phyloP scores from a whole-genome alignment of 2,329 filamentous ascomycete species.

The Didymella segeticola region DNA sequence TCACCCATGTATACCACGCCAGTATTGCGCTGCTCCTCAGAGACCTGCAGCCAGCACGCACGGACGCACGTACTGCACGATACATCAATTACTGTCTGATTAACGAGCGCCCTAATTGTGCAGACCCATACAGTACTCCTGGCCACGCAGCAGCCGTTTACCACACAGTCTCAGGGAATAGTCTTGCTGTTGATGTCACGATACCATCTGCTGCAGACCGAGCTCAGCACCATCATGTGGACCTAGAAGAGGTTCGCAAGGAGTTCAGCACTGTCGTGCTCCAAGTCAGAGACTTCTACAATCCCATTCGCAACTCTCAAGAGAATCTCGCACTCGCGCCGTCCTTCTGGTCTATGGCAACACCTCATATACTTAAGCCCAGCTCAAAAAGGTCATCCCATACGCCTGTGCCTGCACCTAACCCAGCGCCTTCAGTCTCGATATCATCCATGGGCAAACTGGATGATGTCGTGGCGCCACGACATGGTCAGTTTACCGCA shows the following conservation, averaged over 20 bases:
- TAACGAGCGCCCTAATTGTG: conserved; percentile 18
- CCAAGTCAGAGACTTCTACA: background rate
- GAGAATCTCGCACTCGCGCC: background rate
- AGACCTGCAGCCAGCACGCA: conserved; percentile 5
- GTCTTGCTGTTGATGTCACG: conserved; percentile 15
- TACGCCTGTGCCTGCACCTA: conserved; percentile 14
- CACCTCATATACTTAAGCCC: background rate
- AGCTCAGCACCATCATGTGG: background rate
- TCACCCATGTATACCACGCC: conserved; percentile 23
- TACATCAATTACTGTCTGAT: conserved; percentile 19
- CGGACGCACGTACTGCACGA: background rate
- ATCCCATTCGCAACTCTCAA: background rate
- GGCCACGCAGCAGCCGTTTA: conserved; percentile 21
- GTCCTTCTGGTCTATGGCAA: background rate
- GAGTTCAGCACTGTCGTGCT: background rate
- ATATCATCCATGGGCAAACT: conserved; percentile 29
- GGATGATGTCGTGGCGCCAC: conserved; percentile 1
- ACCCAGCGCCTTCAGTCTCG: conserved; percentile 11
- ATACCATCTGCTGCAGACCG: conserved; percentile 1
- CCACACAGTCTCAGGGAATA: conserved; percentile 21
- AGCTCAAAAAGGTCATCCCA: background rate
- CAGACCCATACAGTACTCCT: conserved; percentile 4
- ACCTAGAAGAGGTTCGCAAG: background rate
- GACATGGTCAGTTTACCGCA: background rate
- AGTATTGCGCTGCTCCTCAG: conserved; percentile 14